phyloP scores from a whole-genome alignment of 2,329 filamentous ascomycete genomes.

The Bipolaris bicolor region DNA sequence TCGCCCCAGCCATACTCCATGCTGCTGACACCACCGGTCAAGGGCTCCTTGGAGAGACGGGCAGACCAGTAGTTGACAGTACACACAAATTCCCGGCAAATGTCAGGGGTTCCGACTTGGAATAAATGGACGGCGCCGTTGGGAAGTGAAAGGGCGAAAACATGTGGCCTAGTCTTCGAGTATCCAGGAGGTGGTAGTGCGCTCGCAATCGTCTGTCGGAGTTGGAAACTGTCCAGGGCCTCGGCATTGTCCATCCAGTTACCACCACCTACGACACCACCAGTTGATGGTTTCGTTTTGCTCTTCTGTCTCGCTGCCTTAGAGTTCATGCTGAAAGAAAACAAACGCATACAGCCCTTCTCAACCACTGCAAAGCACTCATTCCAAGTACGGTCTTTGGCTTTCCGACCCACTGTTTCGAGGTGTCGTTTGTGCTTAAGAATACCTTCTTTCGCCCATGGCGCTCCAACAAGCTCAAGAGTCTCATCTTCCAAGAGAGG shows the following conservation, averaged over 20 bases:
- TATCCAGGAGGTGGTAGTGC: conserved; percentile 90
- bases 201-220: conserved; percentile 91
- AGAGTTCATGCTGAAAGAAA: conserved; percentile 81
- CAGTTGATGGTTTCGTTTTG: conserved; percentile 61
- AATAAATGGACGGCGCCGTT: conserved; percentile 97
- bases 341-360: conserved; percentile 90
- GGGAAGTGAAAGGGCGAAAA: conserved; percentile 91
- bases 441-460: conserved; percentile 97
- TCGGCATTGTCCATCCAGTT: conserved; percentile 99
- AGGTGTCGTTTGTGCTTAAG: conserved; percentile 96
- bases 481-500: conserved; percentile 89
- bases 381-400: conserved; percentile 92
- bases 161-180: conserved; percentile 85
- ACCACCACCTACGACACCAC: conserved; percentile 83
- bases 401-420: conserved; percentile 86
- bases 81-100: conserved; percentile 90
- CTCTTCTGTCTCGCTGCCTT: conserved; percentile 75
- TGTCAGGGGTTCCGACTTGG: conserved; percentile 93
- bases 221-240: conserved; percentile 81
- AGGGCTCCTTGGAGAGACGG: conserved; percentile 87
- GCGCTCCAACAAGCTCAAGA: conserved; percentile 88
- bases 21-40: conserved; percentile 92
- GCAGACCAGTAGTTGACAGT: conserved; percentile 99
- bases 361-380: conserved; percentile 97
- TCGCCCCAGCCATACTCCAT: conserved; percentile 98